Base-by-base conservation (phyloP, 2,329 filamentous ascomycete species). In the Graphilbum sp. region DNA sequence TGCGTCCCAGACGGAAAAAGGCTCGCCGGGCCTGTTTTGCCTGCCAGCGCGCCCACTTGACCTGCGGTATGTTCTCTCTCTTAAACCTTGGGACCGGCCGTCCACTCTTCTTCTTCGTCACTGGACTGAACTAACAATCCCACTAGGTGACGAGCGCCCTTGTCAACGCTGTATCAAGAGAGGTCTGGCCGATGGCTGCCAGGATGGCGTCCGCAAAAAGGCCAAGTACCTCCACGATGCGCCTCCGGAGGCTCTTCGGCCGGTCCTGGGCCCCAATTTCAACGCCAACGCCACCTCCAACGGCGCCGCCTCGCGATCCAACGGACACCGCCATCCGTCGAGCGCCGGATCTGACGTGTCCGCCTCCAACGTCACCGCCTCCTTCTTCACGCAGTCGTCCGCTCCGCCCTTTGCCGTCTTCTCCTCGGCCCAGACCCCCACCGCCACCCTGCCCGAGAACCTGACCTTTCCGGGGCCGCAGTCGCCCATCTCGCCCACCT, bases 191-290 rank as follows among this genome's bases (percentile, higher is more conserved):
- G 86, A 94, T 55, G 75, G 75, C 43, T 98, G 90, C 53, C 86
- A 94, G 57, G 90, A 98, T 54, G 90, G 90, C 38, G 86, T 96
- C 37, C 80, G 90, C 45, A 98, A 98, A 61, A 98, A 96, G 68
- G 90, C 90, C 37, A 98, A 98, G 58, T 98, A 98, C 57, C 80
- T 98, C 40, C 87, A 96, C 53, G 90, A 96, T 67, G 86, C 88
- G 20, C 87, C 88, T 27, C 75, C 85, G 37, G 86, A 92, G 55
- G 86, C 86, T 34, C 66, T 95, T 44, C 72, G 88, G 53, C 84
- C 87, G n/a, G 85, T 90, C 32, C 69, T 90, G 35, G 77, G 79
- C 5, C 74, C 77, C 23, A 75, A 69, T 44, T 79, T 74, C 50
- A 83, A 79, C 51, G 38, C 40, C 7, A 34, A 30, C 13, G 31